phyloP scores from a whole-genome alignment of 441 rosid species.

The Lagerstroemia fauriei region DNA sequence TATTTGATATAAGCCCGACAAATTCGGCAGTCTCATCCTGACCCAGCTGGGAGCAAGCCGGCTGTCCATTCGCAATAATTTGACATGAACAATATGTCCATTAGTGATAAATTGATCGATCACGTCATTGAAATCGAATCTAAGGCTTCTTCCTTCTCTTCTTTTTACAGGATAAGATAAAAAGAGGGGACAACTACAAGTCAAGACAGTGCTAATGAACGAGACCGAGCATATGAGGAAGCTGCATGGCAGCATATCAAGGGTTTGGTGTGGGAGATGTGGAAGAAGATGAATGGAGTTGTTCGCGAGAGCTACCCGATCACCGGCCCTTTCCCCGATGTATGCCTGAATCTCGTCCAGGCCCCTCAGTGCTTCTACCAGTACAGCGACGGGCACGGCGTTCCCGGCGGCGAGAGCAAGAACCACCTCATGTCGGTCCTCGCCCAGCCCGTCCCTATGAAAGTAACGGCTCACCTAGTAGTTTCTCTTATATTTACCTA shows the following conservation, averaged over 20 bases:
- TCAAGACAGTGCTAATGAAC: constrained; percentile 21
- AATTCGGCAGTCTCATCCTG: too few relatives aligned
- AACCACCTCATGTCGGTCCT: constrained; percentile 2
- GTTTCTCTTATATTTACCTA: too few relatives aligned
- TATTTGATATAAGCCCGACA: too few relatives aligned
- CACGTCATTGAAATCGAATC: too few relatives aligned
- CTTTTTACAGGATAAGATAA: constrained; percentile 15
- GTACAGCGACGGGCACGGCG: constrained; percentile 6
- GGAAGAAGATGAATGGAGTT: constrained; percentile 20
- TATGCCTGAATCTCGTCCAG: not conserved
- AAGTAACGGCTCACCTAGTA: too few relatives aligned
- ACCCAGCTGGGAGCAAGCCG: too few relatives aligned
- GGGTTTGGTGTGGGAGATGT: not conserved
- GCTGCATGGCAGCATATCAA: constrained; percentile 11
- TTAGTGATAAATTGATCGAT: too few relatives aligned
- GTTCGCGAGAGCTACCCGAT: not conserved
- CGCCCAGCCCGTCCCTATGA: too few relatives aligned
- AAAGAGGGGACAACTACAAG: constrained; percentile 17
- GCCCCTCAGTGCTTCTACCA: not conserved
- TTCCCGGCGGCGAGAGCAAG: not conserved
- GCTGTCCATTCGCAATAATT: too few relatives aligned
- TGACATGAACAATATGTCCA: too few relatives aligned
- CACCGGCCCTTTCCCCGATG: not conserved
- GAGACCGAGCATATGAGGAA: constrained; percentile 1
- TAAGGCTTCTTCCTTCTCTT: too few relatives aligned